Evolutionary conservation across 106 monocot genomes (phyloP).

Genomic region (Chionographis japonica): DNA sequence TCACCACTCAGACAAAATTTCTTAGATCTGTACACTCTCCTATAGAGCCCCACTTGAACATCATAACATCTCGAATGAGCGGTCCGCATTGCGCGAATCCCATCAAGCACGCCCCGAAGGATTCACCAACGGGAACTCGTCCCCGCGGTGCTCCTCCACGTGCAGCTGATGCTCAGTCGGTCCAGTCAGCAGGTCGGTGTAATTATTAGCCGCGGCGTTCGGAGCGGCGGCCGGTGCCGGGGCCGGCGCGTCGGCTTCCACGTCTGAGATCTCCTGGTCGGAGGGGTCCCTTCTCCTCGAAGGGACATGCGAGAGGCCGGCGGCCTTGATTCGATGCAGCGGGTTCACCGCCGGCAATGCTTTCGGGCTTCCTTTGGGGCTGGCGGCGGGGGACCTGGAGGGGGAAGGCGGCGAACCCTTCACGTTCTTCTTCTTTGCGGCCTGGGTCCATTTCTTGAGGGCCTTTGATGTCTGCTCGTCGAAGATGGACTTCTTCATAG

Average conservation of each 20-base stretch:
- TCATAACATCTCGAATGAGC: no score
- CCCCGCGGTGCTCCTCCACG: neutral
- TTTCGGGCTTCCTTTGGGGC: constrained; percentile 8
- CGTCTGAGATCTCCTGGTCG: constrained; percentile 11
- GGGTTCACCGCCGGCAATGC: constrained; percentile 4
- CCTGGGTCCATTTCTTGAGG: constrained; percentile 63
- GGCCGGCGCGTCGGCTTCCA: constrained; percentile 4
- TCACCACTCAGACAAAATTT: no score
- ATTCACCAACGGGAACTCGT: constrained; percentile 17
- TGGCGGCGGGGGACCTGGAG: constrained; percentile 4
- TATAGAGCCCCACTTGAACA: no score
- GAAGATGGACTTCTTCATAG: constrained; percentile 73
- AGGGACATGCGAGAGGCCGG: neutral
- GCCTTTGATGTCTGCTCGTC: constrained; percentile 65
- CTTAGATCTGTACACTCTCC: no score
- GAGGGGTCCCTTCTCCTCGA: constrained; percentile 15
- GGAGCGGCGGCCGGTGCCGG: neutral
- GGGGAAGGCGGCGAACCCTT: constrained; percentile 1
- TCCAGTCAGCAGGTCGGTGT: constrained; percentile 20
- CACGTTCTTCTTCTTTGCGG: constrained; percentile 27
- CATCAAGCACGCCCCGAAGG: neutral
- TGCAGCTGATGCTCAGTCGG: constrained; percentile 1
- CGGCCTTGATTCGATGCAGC: constrained; percentile 20
- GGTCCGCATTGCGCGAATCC: no score
- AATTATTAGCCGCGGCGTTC: neutral